Evolutionary conservation across 176 grass and related monocot species (phyloP).

Genomic region (Saccharum officinarum): DNA sequence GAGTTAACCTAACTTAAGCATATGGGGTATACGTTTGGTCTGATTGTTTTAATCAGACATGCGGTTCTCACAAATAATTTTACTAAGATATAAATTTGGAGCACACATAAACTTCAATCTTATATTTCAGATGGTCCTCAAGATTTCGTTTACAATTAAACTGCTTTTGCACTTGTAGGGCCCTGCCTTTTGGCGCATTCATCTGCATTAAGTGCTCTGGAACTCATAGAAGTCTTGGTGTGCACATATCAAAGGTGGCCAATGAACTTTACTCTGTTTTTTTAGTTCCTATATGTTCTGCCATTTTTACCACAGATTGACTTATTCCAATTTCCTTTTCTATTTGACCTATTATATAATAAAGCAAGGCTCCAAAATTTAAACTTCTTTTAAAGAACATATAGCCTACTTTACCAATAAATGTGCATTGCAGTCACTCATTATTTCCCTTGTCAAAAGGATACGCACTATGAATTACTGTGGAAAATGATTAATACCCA

Average conservation of each 20-base stretch:
- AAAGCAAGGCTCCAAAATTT: not conserved
- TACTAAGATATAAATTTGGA: not conserved
- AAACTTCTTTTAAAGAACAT: not conserved
- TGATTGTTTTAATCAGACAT: not conserved
- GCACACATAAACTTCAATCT: not conserved
- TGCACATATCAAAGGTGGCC: slow-evolving; percentile 82
- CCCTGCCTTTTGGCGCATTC: slow-evolving; percentile 76
- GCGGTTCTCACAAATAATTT: not conserved
- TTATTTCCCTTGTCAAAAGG: not conserved
- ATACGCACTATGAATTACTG: not conserved
- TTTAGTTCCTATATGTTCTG: not conserved
- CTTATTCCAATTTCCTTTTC: not conserved
- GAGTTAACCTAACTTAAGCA: not conserved
- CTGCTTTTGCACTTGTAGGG: slow-evolving; percentile 44
- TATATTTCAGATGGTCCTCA: not conserved
- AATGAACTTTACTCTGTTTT: not conserved
- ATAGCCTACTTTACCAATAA: not conserved
- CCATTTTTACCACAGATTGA: not conserved
- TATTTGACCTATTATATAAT: not conserved
- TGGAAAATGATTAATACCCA: not conserved
- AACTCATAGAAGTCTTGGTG: slow-evolving; percentile 91
- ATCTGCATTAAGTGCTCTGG: slow-evolving; percentile 98
- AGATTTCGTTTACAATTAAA: not conserved
- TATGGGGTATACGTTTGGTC: not conserved
- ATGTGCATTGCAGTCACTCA: not conserved